Evolutionary conservation across 2,329 filamentous ascomycete species (phyloP).

Genomic region (Tetracladium maxilliforme): DNA sequence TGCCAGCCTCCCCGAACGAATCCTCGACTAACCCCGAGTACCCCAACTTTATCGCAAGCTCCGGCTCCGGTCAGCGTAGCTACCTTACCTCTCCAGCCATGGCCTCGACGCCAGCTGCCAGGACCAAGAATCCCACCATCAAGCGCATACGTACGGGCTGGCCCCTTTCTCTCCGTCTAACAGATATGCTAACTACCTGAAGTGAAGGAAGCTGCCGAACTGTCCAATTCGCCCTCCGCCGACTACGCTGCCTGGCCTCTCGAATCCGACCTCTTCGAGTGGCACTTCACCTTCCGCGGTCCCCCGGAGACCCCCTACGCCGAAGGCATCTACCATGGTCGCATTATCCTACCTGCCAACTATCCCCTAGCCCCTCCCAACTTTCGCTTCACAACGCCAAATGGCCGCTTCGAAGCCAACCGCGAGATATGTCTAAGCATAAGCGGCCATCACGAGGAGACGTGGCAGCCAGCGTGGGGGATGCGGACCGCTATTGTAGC

Average conservation of each 20-base stretch:
- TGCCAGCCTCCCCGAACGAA: no score
- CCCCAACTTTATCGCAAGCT: no score
- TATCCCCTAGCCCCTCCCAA: slow-evolving; percentile 86
- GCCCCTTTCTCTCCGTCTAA: slow-evolving; percentile 1
- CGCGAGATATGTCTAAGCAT: slow-evolving; percentile 94
- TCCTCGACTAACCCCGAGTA: no score
- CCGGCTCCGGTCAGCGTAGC: no score
- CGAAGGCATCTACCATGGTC: slow-evolving; percentile 82
- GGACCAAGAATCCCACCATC: slow-evolving; percentile 70
- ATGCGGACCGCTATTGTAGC: slow-evolving; percentile 74
- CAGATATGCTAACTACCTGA: neutral
- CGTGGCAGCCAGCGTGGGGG: slow-evolving; percentile 97
- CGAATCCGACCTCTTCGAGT: slow-evolving; percentile 88
- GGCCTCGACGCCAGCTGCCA: slow-evolving; percentile 30
- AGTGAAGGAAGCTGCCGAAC: slow-evolving; percentile 86
- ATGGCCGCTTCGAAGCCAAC: slow-evolving; percentile 88
- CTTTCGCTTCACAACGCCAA: slow-evolving; percentile 92
- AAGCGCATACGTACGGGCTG: slow-evolving; percentile 57
- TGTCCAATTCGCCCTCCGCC: slow-evolving; percentile 63
- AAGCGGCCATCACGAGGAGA: slow-evolving; percentile 91
- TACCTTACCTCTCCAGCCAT: no score
- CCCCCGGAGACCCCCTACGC: slow-evolving; percentile 55
- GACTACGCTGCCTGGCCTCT: slow-evolving; percentile 78
- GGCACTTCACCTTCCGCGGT: slow-evolving; percentile 95
- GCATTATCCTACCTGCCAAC: slow-evolving; percentile 75